Evolutionary conservation across 257 asterid genomes (phyloP).

Genomic region (Forsythia suspensa): DNA sequence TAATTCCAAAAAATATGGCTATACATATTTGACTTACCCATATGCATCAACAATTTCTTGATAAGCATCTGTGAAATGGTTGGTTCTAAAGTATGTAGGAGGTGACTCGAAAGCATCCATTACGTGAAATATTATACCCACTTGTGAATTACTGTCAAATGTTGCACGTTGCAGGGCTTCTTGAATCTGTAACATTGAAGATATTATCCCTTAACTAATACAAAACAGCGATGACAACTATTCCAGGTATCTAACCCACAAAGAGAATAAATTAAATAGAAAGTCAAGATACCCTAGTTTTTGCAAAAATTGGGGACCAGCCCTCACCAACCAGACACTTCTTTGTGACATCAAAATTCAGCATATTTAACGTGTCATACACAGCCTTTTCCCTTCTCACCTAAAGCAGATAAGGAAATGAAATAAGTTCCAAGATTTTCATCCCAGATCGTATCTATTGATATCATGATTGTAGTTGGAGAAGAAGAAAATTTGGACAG

Average conservation of each 20-base stretch:
- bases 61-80: conserved; percentile 73
- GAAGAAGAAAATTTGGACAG: conserved; percentile 11
- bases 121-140: conserved; percentile 87
- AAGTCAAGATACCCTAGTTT: conserved; percentile 53
- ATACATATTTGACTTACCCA: conserved; percentile 61
- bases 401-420: conserved; percentile 41
- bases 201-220: conserved; percentile 22
- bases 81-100: conserved; percentile 91
- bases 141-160: conserved; percentile 90
- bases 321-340: conserved; percentile 99
- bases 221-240: conserved; percentile 20
- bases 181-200: conserved; percentile 65
- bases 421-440: conserved; percentile 25
- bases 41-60: conserved; percentile 99
- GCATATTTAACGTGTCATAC: conserved; percentile 88
- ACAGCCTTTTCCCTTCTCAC: conserved; percentile 96
- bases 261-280: conserved; percentile 17
- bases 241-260: conserved; percentile 11
- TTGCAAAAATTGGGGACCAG: conserved; percentile 96
- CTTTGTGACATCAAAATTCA: conserved; percentile 96
- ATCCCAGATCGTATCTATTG: neutral
- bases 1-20: neutral
- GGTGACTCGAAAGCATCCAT: conserved; percentile 87
- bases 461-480: conserved; percentile 10
- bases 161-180: conserved; percentile 95